Base-by-base conservation (phyloP, 257 asterid genomes). In the Eucommia ulmoides region DNA sequence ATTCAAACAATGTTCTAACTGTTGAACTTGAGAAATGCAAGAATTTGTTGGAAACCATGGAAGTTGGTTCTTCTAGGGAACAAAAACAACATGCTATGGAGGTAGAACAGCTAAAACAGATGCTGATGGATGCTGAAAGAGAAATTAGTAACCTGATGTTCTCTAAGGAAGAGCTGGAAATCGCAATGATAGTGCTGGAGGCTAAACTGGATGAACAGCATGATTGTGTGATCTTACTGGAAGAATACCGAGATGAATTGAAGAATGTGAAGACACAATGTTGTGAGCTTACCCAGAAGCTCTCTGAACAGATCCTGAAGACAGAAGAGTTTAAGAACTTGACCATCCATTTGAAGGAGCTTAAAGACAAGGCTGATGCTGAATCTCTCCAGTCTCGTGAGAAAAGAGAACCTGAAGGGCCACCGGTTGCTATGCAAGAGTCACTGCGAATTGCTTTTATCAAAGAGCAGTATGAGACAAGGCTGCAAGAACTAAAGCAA, bases 371-470 rank as follows among this genome's bases (percentile, higher is more conserved):
- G 71, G 96, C 93, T 2, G 94, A 82, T 46, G 81, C 86, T 45
- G 97, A 83, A 65, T 73, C 69, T 58, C 62, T 54, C 45, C 61
- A 49, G 48, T 72, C 67, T 58, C 64, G 68, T 10, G 94, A 78
- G 49, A 82, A 68, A 62, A 61, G 75, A 78, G 96, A 78, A 60
- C 59, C 76, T 14, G 94, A 76, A 63, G 79, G 71, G 50, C 75
- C 67, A 16, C 59, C 89, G 16, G 65, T 55, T 58, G 67, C 77
- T 22, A 58, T 55, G 33, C 94, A 83, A 51, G 98, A 91, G 55
- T 80, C 99, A 12, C 65, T 91, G 72, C 71, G 99, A 49, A 66
- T 91, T 7, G 99, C 94, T 3, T 91, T 91, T 70, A 83, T 91
- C 23, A 86, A 91, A 63, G 96, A 91, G 53, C 96, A 83, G 60